Evolutionary conservation across 768 basidiomycete genomes (phyloP), one percentile per base, ranked within the genome.

Genomic region (Wakefieldia striispora): DNA sequence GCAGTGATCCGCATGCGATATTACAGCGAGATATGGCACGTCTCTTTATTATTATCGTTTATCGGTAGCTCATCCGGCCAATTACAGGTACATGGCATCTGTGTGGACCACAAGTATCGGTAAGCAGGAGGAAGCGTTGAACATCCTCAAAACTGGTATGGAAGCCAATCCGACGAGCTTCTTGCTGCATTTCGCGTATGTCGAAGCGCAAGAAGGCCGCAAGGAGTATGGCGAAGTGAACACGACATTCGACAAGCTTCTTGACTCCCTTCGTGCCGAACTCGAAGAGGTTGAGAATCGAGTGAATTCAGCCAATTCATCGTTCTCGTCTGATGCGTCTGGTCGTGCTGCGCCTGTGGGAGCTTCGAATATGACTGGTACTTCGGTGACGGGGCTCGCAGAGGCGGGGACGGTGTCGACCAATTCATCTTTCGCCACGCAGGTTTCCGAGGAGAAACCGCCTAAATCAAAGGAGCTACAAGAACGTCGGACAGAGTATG

Each of bases 1-100:
- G 94, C 93, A 10, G 74, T 97, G 42, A 85, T 90, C 42, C 82
- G 90, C 50, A 91, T 97, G 91, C 77, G 95, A 37, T 98, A 90
- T 70, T 97, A 88, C 66, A 84, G 90, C 4, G 97, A 99, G 69
- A 85, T 97, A 48, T 97, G 95, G 97, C 92, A 56, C 41, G 27
- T 76, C 20, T 20, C 29, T 1, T 14, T 39, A 40, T 33, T 23
- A 17, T 31, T 14, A 2, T 33, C n/a, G 1, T 33, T 50, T 26
- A 50, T 43, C 37, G 53, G 14, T 37, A 24, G 40, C 54, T 65
- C 29, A 60, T 14, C 47, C 27, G n/a, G 36, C 54, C 17, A n/a
- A n/a, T n/a, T 26, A 19, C 20, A 95, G 92, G 90, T 94, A 88
- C 66, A 90, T 95, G 83, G 90, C 92, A 4, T 91, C 88, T 58